These are phyloP conservation scores for Pseudomonodictys pantanalensis DNA, from an alignment of 495 filamentous ascomycete species.

Conservation along the genomic window DNA sequence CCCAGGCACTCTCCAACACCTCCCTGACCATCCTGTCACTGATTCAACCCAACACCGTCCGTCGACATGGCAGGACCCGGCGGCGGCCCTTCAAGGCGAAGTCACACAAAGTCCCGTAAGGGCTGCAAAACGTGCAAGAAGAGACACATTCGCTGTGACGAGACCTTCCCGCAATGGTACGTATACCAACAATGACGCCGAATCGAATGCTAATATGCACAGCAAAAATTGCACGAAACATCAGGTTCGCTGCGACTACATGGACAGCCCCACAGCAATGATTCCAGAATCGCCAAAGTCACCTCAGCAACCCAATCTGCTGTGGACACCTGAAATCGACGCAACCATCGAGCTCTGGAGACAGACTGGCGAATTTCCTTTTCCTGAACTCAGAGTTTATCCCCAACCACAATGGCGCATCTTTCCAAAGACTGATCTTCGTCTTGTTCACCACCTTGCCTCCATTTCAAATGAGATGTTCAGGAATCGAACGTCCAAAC, in stretches of 20 bases:
- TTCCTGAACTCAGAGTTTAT: constrained; percentile 73
- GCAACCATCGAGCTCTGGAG: constrained; percentile 79
- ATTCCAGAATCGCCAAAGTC: constrained; percentile 56
- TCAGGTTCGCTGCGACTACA: constrained; percentile 96
- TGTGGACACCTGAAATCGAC: constrained; percentile 79
- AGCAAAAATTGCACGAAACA: constrained; percentile 99
- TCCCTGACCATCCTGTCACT: not conserved
- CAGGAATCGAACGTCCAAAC: constrained; percentile 68
- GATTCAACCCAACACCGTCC: not conserved
- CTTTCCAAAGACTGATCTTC: constrained; percentile 71
- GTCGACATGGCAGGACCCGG: constrained; percentile 64
- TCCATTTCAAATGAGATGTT: constrained; percentile 80
- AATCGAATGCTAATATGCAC: constrained; percentile 13
- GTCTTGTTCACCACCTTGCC: constrained; percentile 87
- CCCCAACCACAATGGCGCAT: constrained; percentile 60
- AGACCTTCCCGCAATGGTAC: constrained; percentile 96
- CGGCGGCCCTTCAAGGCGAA: constrained; percentile 68
- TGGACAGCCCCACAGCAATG: constrained; percentile 66
- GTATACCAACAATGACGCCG: constrained; percentile 36
- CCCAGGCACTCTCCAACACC: not conserved
- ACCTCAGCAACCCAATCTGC: constrained; percentile 71
- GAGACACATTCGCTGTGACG: constrained; percentile 96
- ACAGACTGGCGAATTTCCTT: constrained; percentile 79
- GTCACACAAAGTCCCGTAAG: constrained; percentile 97
- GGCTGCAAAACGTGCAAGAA: constrained; percentile 97